These are phyloP conservation scores for Sporisorium scitamineum DNA, from an alignment of 1,284 basidiomycete species.

Conservation along the genomic window DNA sequence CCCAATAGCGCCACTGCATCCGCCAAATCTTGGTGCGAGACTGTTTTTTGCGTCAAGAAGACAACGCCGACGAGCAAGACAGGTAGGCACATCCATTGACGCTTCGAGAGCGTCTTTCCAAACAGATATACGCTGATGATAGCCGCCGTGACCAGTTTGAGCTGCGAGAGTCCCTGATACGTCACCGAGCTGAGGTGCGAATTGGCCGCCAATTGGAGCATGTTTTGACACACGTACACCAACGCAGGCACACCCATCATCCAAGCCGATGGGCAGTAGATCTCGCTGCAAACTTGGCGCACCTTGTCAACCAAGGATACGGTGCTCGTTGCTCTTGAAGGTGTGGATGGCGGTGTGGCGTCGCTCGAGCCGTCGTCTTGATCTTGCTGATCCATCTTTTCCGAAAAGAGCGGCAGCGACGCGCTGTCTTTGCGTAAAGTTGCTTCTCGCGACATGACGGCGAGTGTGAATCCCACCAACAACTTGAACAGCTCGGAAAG, in stretches of 20 bases:
- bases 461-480: conserved; percentile 19
- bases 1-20: conserved; percentile 12
- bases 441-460: background rate
- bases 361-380: background rate
- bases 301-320: background rate
- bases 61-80: conserved; percentile 27
- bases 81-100: conserved; percentile 39
- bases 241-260: conserved; percentile 43
- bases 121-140: conserved; percentile 35
- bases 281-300: conserved; percentile 8
- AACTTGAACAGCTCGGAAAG: conserved; percentile 41
- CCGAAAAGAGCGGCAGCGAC: conserved; percentile 28
- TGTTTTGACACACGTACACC: conserved; percentile 42
- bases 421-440: conserved; percentile 1
- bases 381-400: conserved; percentile 12
- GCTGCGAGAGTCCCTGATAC: conserved; percentile 42
- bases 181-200: conserved; percentile 40
- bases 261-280: conserved; percentile 34
- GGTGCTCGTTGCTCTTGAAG: background rate
- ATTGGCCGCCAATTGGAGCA: conserved; percentile 41
- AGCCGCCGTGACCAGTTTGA: conserved; percentile 45
- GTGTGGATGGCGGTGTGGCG: background rate
- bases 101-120: conserved; percentile 18
- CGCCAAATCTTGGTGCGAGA: background rate
- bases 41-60: conserved; percentile 18